Base-by-base conservation (phyloP, 176 grass and related monocot species). In the Musa beccarii region DNA sequence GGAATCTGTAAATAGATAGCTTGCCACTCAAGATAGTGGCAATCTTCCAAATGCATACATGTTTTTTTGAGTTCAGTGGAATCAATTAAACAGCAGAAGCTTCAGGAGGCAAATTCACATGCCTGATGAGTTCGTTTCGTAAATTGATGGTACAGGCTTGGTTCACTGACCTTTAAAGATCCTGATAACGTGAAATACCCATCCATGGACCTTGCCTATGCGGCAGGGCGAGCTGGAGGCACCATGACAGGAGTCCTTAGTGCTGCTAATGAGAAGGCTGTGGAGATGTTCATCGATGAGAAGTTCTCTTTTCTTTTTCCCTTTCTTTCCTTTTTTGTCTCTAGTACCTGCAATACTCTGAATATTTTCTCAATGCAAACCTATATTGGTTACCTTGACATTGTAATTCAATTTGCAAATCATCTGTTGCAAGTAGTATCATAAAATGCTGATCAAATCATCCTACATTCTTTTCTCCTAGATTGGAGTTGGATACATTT, bases 191-290 rank as follows among this genome's bases (percentile, higher is more conserved):
- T 86, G 74, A 99, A 99, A 73, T 99, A 89, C 84, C 95, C 95
- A 43, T 99, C 95, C 2, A 84, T 99, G 83, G 79, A 99, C 75
- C 88, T 99, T 7, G 86, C 95, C 0, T 99, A 99, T 63, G 86
- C 95, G 20, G 95, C 95, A 79, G 95, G 95, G 21, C 72, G 95
- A 74, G 95, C 95, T 52, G 95, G 95, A 19, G 90, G 95, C 64
- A 99, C 95, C 52, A 99, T 99, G 95, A 94, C 95, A 50, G 90
- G 95, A 91, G 95, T 99, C 83, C 83, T 99, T 63, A 99, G 95
- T n/a, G 95, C 95, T 72, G 95, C 95, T 66, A 94, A 99, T 57
- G 95, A 99, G 83, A 99, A 99, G 86, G 95, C 95, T 1, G 95
- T 99, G 70, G 95, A 99, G 73, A 80, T 99, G 80, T 99, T 99